These are phyloP conservation scores for Irpex rosettiformis DNA, from an alignment of 1,284 basidiomycete genomes.

Conservation along the genomic window DNA sequence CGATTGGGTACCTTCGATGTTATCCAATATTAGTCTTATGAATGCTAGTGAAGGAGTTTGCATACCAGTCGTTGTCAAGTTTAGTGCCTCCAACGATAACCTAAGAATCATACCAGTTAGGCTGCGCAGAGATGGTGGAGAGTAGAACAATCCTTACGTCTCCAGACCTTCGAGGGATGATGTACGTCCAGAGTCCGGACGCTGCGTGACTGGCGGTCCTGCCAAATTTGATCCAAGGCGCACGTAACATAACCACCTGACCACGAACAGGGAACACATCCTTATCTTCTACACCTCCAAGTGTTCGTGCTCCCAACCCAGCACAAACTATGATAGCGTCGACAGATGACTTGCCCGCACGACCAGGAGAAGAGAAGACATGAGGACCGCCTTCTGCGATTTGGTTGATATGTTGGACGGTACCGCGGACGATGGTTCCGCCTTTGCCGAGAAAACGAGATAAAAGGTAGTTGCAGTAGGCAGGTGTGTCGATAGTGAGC, in stretches of 20 bases:
- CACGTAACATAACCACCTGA: constrained; percentile 45
- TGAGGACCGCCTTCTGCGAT: constrained; percentile 57
- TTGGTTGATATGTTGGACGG: constrained; percentile 63
- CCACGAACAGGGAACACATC: constrained; percentile 50
- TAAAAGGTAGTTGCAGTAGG: constrained; percentile 68
- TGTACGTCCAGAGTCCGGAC: constrained; percentile 58
- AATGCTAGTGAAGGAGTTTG: neutral
- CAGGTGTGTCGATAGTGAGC: constrained; percentile 63
- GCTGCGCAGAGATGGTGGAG: neutral
- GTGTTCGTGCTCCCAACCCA: constrained; percentile 47
- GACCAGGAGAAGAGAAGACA: constrained; percentile 30
- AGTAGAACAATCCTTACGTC: constrained; percentile 40
- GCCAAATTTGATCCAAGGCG: constrained; percentile 58
- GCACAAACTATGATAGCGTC: constrained; percentile 67
- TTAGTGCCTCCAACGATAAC: constrained; percentile 68
- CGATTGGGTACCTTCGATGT: constrained; percentile 43
- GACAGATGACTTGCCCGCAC: constrained; percentile 19
- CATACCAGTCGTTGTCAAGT: constrained; percentile 59
- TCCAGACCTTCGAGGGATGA: constrained; percentile 67
- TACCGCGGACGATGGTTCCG: constrained; percentile 52
- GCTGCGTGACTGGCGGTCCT: constrained; percentile 44
- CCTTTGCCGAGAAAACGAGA: constrained; percentile 57
- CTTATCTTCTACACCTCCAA: constrained; percentile 45
- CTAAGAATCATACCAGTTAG: constrained; percentile 27
- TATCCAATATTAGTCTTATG: neutral